These are phyloP conservation scores for Metschnikowia proteae DNA, from an alignment of 805 yeast genomes.

Conservation along the genomic window DNA sequence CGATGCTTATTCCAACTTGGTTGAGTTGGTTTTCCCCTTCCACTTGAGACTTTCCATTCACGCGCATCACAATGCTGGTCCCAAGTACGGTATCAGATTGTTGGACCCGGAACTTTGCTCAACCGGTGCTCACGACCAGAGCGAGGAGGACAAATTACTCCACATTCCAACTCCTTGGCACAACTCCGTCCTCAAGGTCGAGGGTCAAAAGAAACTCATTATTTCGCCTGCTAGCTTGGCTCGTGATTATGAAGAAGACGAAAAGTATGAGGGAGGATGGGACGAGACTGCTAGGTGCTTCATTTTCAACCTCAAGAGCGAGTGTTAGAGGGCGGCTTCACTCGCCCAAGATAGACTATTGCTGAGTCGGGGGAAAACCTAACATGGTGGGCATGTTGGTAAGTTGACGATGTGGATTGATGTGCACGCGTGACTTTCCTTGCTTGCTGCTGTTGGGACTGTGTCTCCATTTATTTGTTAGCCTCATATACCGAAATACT, in stretches of 20 bases:
- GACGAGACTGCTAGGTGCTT: slow-evolving; percentile 14
- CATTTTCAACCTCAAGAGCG: slow-evolving; percentile 1
- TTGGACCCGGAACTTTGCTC: slow-evolving; percentile 42
- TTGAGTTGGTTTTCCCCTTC: slow-evolving; percentile 56
- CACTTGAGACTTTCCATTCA: slow-evolving; percentile 59
- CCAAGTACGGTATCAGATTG: slow-evolving; percentile 54
- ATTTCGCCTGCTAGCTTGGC: slow-evolving; percentile 15
- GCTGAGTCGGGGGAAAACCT: not conserved
- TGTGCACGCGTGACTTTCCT: not conserved
- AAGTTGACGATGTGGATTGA: not conserved
- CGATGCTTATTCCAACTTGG: slow-evolving; percentile 62
- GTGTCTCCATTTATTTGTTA: not conserved
- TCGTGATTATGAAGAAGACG: slow-evolving; percentile 9
- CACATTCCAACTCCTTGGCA: slow-evolving; percentile 72
- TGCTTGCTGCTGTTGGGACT: not conserved
- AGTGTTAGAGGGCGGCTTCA: not conserved
- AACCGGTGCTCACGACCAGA: slow-evolving; percentile 45
- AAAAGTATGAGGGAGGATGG: slow-evolving; percentile 19
- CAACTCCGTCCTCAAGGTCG: slow-evolving; percentile 46
- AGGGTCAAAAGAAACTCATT: slow-evolving; percentile 26
- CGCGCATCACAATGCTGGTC: slow-evolving; percentile 57
- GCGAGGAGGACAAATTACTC: slow-evolving; percentile 40
- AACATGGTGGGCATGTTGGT: not conserved
- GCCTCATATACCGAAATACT: slow-evolving; percentile 31
- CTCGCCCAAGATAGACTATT: not conserved